Base-by-base conservation (phyloP, 2,329 filamentous ascomycete genomes). In the Macroventuria anomochaeta region DNA sequence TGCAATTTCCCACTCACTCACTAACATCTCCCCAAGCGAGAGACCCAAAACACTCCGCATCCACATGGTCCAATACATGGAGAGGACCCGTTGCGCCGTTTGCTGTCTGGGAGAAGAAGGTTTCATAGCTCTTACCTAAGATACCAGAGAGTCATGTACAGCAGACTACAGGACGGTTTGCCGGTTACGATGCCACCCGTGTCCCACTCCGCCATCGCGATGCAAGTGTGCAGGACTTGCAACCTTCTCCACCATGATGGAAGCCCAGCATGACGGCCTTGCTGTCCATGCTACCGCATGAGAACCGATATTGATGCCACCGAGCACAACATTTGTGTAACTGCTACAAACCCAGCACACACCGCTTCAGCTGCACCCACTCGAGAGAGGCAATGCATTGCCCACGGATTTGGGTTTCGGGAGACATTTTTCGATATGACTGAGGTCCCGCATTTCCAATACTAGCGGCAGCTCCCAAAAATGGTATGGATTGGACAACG, bases 281-380 rank as follows among this genome's bases (percentile, higher is more conserved):
- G 50, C 32, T 31, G 34, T n/a, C 42, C 42, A 29, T 38, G 28
- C 23, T 36, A 38, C 49, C 56, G 55, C 64, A 64, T 65, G 54
- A 33, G 25, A 46, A 58, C 56, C 54, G 58, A 58, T 68, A 67
- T 71, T 71, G 68, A 68, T 65, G 60, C 58, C 61, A 66, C 68
- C 48, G 31, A 50, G 59, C 62, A 70, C 68, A 51, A 56, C 69
- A 58, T 65, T 55, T 56, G 66, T 67, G 61, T 38, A 59, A 69
- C 67, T 41, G 48, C 51, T 46, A 57, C 61, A 53, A 58, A 56
- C 59, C 63, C 57, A 48, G 44, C 28, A 53, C 64, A 64, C 67
- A 71, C 69, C 68, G 65, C 69, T 69, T 47, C 57, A 60, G 51
- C 59, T 65, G 62, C 58, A 61, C 54, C 37, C 51, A 58, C 18